phyloP scores from a whole-genome alignment of 2,329 filamentous ascomycete species.

The Verruconis gallopava region DNA sequence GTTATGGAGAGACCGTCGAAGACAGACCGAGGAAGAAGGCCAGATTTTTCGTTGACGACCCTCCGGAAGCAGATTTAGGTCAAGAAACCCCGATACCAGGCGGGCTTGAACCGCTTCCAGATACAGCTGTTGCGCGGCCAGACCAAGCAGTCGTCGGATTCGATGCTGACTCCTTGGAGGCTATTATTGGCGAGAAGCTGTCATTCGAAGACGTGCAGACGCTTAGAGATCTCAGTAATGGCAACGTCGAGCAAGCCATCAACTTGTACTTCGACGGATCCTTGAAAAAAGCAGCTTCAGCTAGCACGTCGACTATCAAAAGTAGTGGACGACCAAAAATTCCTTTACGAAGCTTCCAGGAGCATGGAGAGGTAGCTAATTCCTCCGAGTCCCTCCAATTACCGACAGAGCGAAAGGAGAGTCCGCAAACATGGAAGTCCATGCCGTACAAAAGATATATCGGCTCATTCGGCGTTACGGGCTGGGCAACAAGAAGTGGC shows the following conservation, averaged over 20 bases:
- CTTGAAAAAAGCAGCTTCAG: constrained; percentile 31
- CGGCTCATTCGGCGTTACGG: constrained; percentile 81
- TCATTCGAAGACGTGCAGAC: constrained; percentile 30
- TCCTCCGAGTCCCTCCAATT: too few species aligned
- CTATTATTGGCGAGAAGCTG: constrained; percentile 43
- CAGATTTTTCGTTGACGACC: constrained; percentile 47
- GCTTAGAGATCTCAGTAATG: constrained; percentile 37
- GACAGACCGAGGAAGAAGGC: constrained; percentile 47
- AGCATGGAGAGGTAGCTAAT: too few species aligned
- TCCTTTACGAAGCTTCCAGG: too few species aligned
- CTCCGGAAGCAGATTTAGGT: constrained; percentile 21
- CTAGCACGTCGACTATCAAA: neutral
- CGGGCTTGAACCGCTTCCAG: constrained; percentile 14
- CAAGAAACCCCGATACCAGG: constrained; percentile 21
- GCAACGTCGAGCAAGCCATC: constrained; percentile 46
- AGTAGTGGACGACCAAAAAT: neutral
- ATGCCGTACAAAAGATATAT: constrained; percentile 60
- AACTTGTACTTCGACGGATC: constrained; percentile 54
- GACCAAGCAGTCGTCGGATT: constrained; percentile 25
- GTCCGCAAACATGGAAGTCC: constrained; percentile 14
- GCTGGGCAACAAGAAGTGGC: constrained; percentile 84
- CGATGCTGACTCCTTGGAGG: constrained; percentile 41
- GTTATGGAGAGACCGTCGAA: constrained; percentile 25
- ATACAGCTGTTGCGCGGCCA: constrained; percentile 7
- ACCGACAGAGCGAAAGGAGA: too few species aligned